Base-by-base conservation (phyloP, 495 filamentous ascomycete genomes). In the Hyaloscypha variabilis region DNA sequence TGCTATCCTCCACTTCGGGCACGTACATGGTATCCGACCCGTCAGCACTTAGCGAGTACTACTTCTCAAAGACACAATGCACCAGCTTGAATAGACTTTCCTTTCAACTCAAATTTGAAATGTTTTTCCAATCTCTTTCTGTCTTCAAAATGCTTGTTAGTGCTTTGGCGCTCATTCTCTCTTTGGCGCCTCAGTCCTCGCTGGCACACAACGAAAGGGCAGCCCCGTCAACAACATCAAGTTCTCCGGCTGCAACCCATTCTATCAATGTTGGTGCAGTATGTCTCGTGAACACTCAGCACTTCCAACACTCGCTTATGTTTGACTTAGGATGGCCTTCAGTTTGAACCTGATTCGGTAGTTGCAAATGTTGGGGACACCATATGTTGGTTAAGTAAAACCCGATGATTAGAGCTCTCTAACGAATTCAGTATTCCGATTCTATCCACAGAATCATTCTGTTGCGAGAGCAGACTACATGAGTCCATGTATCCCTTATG, bases 401-500 rank as follows among this genome's bases (percentile, higher is more conserved):
- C 5, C 28, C 19, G 17, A 26, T 10, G 31, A 26, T 24, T 28
- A 17, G 54, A 58, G 21, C 26, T 8, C 14, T 59, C 8, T 59
- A 23, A 60, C n/a, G 26, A 28, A 49, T 50, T 3, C 30, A 72
- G 77, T 76, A 56, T 90, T 88, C 72, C 69, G 76, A 31, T 88
- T 90, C 77, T 88, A 78, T 69, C 84, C 87, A 4, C 66, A 72
- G 60, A 86, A 86, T 66, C 87, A 89, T 65, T 82, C 82, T 1
- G 87, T 89, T 11, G 81, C 78, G 6, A 78, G 82, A 30, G 79
- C 85, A 5, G 83, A 79, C n/a, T 89, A 78, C 65, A 69, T 72
- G 23, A 76, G 71, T 46, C 83, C 87, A 59, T 89, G 87, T 63
- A 80, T 88, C 31, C 85, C 85, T 10, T 87, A 84, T 62, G 85